phyloP scores from a whole-genome alignment of 1,284 basidiomycete genomes.

The Malassezia yamatoensis region DNA sequence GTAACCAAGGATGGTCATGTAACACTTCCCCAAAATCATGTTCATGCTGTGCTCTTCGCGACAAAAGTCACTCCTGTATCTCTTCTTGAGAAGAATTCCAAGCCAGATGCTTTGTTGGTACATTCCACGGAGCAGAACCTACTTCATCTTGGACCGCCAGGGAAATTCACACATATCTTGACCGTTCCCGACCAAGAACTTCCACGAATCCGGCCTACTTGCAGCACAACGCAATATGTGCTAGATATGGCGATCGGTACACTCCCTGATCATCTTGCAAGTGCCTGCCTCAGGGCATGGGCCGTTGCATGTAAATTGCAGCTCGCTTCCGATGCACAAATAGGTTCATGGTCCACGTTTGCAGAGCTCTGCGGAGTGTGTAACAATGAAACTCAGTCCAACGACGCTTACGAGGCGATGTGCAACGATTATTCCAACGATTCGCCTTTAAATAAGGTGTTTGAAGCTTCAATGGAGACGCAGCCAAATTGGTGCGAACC shows the following conservation, averaged over 20 bases:
- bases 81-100: not conserved
- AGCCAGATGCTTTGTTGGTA: not conserved
- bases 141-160: not conserved
- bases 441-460: not conserved
- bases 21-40: not conserved
- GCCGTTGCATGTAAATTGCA: not conserved
- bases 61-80: not conserved
- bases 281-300: not conserved
- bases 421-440: not conserved
- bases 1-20: not conserved
- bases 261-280: not conserved
- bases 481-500: not conserved
- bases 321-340: too few relatives aligned
- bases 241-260: slow-evolving; percentile 4
- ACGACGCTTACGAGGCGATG: not conserved
- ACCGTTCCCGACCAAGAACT: not conserved
- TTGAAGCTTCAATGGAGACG: not conserved
- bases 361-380: not conserved
- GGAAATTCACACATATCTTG: not conserved
- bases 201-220: not conserved
- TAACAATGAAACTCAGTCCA: too few relatives aligned
- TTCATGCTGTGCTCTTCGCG: not conserved
- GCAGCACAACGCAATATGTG: not conserved
- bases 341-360: not conserved
- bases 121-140: not conserved